Conservation (phyloP, 2,329 filamentous ascomycete genomes). For the Aciculosporium take region DNA sequence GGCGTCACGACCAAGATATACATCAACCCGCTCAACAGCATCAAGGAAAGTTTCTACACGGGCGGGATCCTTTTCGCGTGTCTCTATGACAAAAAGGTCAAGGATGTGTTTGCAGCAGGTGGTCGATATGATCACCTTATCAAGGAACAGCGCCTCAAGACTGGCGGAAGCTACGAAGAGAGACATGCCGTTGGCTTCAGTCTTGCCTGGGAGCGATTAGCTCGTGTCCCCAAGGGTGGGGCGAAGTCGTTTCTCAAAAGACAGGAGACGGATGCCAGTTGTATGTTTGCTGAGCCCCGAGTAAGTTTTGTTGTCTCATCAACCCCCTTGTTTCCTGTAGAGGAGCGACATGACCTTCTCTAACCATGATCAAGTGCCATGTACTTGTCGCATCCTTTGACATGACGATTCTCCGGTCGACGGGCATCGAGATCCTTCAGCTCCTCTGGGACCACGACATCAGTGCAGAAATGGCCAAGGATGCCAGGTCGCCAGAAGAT, state of each 20-base stretch:
- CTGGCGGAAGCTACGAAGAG: constrained; percentile 45
- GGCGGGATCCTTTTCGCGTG: constrained; percentile 84
- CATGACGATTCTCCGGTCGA: constrained; percentile 55
- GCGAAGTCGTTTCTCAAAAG: constrained; percentile 55
- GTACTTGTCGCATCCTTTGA: constrained; percentile 85
- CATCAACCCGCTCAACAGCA: constrained; percentile 69
- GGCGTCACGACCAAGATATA: constrained; percentile 66
- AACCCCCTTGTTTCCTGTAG: background rate
- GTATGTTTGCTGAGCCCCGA: constrained; percentile 47
- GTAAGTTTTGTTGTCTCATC: constrained; percentile 29
- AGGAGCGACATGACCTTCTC: too few relatives aligned
- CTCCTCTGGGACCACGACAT: constrained; percentile 73
- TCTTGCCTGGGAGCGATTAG: constrained; percentile 72
- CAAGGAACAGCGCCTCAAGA: constrained; percentile 62
- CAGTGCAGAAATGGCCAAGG: constrained; percentile 73
- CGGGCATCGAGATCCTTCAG: constrained; percentile 63
- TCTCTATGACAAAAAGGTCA: constrained; percentile 69
- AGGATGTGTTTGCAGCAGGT: constrained; percentile 81
- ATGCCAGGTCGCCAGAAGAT: constrained; percentile 67
- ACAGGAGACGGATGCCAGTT: constrained; percentile 44
- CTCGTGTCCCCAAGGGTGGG: constrained; percentile 44
- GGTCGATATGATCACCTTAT: constrained; percentile 88
- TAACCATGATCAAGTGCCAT: constrained; percentile 47
- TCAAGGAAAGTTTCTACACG: constrained; percentile 83
- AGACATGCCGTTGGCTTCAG: constrained; percentile 86